Evolutionary conservation across 2,329 filamentous ascomycete species (phyloP).

Genomic region (Ilyonectria mors-panacis): DNA sequence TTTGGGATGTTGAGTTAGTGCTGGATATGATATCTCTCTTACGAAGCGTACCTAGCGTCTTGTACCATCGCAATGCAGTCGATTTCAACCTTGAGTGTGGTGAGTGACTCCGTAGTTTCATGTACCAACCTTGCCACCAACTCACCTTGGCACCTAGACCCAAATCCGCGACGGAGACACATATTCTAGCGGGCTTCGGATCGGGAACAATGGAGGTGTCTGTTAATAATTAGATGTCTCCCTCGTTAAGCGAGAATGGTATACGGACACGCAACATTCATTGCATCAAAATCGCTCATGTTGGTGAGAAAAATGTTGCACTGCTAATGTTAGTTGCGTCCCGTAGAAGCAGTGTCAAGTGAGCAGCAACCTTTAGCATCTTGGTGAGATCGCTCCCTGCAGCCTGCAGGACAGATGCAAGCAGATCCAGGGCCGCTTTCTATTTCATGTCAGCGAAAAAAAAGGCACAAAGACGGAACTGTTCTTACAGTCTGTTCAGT

Average conservation of each 20-base stretch:
- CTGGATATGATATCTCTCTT: no score
- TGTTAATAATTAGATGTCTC: background rate
- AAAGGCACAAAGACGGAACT: no score
- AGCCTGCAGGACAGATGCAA: background rate
- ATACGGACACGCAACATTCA: background rate
- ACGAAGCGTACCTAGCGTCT: slow-evolving; percentile 43
- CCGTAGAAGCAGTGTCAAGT: background rate
- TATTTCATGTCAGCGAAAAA: background rate
- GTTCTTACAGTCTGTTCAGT: background rate
- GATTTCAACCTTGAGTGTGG: background rate
- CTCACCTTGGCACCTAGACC: background rate
- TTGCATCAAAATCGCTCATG: background rate
- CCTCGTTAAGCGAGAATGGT: background rate
- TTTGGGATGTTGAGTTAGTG: no score
- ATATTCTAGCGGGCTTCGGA: slow-evolving; percentile 2
- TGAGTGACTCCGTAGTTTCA: no score
- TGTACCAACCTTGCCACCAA: no score
- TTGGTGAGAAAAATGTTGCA: slow-evolving; percentile 7
- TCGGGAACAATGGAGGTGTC: background rate
- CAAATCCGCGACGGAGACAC: background rate
- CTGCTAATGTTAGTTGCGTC: background rate
- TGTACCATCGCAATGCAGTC: background rate
- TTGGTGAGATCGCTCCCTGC: slow-evolving; percentile 4
- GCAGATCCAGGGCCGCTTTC: background rate
- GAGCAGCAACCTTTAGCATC: background rate